Base-by-base conservation (phyloP, 2,329 filamentous ascomycete species). In the Epichloe gansuensis region DNA sequence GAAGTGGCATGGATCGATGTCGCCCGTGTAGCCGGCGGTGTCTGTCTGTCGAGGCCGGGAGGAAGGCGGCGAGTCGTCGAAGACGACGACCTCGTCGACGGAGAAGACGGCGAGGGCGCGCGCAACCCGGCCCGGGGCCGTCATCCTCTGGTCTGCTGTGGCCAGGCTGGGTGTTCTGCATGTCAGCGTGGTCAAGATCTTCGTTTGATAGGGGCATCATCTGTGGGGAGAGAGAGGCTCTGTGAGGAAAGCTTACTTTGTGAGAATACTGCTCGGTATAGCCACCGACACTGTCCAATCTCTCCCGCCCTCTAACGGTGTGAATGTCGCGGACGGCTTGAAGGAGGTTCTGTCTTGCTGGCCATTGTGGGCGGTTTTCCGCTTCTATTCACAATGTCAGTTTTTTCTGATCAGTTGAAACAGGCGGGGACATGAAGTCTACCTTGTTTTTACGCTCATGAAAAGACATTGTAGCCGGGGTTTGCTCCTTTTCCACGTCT, bases 71-170 rank as follows among this genome's bases (percentile, higher is more conserved):
- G 74, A 75, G 68, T 94, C 89, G 63, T 91, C 82, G 66, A 86
- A 95, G 52, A 95, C 72, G 49, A 95, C 76, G 34, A 94, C 76
- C 69, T 95, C 89, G 64, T 95, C 89, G 59, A 95, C 78, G 62
- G 81, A 85, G 69, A 93, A 94, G 57, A 94, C 84, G 56, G 87
- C 85, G 50, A 89, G 77, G 37, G 88, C 87, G 51, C 89, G 86
- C 5, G 88, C 88, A 51, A 95, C 83, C 57, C 85, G 83, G 7
- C 85, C 86, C 1, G 83, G 85, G 47, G 86, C 75, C 47, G 78
- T 76, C 38, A 85, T 88, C 64, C 88, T 85, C 63, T 88, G 83
- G 55, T 94, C 88, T 57, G 84, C 81, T 9, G 83, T 86, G 54
- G 80, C 74, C 39, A 83, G 82, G 64, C 86, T 90, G 59, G 48